These are phyloP conservation scores for Elsinoe necatrix DNA, from an alignment of 2,329 filamentous ascomycete genomes.

Conservation along the genomic window DNA sequence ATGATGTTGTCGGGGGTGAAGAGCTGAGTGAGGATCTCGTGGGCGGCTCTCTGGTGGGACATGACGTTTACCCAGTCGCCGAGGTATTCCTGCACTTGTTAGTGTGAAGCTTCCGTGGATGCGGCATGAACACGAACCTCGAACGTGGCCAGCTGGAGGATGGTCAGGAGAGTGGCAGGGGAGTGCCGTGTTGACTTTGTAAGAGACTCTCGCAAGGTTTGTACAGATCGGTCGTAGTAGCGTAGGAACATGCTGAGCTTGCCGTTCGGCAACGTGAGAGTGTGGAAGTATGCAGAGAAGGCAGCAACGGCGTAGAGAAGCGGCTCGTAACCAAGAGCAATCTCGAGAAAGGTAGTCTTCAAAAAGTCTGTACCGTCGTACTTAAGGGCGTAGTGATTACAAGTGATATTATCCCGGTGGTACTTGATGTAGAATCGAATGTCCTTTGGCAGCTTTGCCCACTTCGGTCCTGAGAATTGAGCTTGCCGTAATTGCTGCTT, in stretches of 20 bases:
- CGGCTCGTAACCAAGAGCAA: constrained; percentile 69
- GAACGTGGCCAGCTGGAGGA: constrained; percentile 84
- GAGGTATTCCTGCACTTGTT: constrained; percentile 63
- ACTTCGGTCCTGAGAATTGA: constrained; percentile 20
- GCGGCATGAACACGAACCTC: constrained; percentile 53
- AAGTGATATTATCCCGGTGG: constrained; percentile 66
- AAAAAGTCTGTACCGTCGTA: constrained; percentile 66
- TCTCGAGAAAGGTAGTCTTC: constrained; percentile 57
- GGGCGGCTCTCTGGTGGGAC: constrained; percentile 84
- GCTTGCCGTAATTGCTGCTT: constrained; percentile 17
- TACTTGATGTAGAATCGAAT: constrained; percentile 71
- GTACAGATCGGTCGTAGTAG: constrained; percentile 86
- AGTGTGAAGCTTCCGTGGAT: background rate
- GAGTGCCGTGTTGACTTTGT: constrained; percentile 62
- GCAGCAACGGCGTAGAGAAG: constrained; percentile 79
- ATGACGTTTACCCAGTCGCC: constrained; percentile 93
- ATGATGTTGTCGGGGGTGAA: constrained; percentile 69
- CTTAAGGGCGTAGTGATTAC: constrained; percentile 75
- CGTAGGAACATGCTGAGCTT: constrained; percentile 73
- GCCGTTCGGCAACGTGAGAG: constrained; percentile 60
- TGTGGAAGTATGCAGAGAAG: constrained; percentile 81
- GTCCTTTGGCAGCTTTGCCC: constrained; percentile 44
- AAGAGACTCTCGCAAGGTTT: constrained; percentile 62
- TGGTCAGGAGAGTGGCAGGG: constrained; percentile 70
- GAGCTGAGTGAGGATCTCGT: constrained; percentile 67